Evolutionary conservation across 2,329 filamentous ascomycete genomes (phyloP).

Genomic region (Saccharata proteae): DNA sequence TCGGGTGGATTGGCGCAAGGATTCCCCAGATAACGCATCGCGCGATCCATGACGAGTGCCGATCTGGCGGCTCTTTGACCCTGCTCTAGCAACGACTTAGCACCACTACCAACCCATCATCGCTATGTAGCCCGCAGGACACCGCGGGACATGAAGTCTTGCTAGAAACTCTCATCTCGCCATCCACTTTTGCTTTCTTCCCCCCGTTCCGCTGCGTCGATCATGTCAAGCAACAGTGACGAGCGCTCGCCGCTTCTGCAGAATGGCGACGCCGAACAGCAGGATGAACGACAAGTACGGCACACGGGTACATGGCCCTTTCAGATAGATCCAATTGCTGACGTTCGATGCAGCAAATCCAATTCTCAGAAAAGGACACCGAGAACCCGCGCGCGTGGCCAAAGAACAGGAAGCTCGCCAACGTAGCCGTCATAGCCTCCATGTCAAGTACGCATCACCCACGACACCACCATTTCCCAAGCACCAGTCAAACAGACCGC

Average conservation of each 20-base stretch:
- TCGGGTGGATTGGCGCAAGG: no score
- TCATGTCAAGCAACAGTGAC: conserved; percentile 11
- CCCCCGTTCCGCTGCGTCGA: no score
- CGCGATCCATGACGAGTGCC: no score
- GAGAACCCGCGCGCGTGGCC: conserved; percentile 37
- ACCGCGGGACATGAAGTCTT: no score
- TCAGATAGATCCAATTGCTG: conserved; percentile 11
- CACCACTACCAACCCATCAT: no score
- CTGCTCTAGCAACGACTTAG: no score
- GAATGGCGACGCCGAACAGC: conserved; percentile 20
- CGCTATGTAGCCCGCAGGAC: no score
- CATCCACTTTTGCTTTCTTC: no score
- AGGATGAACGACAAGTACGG: conserved; percentile 19
- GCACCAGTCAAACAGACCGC: conserved; percentile 6
- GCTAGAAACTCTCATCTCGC: no score
- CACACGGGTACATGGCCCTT: neutral
- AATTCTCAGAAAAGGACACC: conserved; percentile 26
- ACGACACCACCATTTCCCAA: neutral
- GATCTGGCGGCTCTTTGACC: no score
- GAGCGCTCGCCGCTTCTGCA: conserved; percentile 30
- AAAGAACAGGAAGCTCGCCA: conserved; percentile 32
- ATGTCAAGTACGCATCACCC: conserved; percentile 37
- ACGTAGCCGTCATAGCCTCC: conserved; percentile 37
- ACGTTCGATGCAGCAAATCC: conserved; percentile 13
- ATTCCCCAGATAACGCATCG: no score